Evolutionary conservation across 2,329 filamentous ascomycete genomes (phyloP), one percentile per base, ranked within the genome.

Genomic region (Trichoderma afroharzianum): DNA sequence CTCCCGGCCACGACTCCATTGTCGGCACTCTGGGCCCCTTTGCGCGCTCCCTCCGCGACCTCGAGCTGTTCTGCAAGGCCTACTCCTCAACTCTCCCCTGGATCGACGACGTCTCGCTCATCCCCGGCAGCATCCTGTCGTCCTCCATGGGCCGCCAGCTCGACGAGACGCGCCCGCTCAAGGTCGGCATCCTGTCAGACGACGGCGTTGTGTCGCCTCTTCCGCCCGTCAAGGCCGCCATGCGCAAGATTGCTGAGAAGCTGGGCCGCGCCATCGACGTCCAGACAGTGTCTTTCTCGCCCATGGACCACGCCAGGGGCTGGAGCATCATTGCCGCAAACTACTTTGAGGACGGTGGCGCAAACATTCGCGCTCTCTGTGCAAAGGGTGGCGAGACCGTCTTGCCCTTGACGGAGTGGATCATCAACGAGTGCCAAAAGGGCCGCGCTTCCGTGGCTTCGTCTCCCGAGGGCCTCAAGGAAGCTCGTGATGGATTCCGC

Each of bases 261-360:
- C 93, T 95, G 84, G 92, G 86, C 76, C 91, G 97, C 81, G 90
- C 87, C 63, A 94, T 97, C 83, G 96, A 96, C 1, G 91, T 97
- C 80, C 93, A 97, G 82, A 96, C 96, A 0, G 95, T 98, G 21
- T 28, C 66, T 0, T 69, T 69, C 21, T 59, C 39, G 28, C 66
- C 66, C 39, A 50, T 69, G 55, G 66, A 61, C 15, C 66, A 69
- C 76, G 88, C 85, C 6, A 95, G 95, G 0, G 96, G 96, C 0
- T 96, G 96, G 0, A 95, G 98, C 80, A 91, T 99, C 24, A 91
- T 99, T 73, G 98, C 99, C 95, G 84, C 99, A 72, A 96, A 99
- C 80, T 99, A 99, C 81, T 99, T 98, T 79, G 90, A 90, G 0
- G 90, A 92, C 1, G 91, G 93, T 1, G 93, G 91, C 1, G 91